phyloP scores from a whole-genome alignment of 1,284 basidiomycete species.

The Pseudozyma tsukubaensis region DNA sequence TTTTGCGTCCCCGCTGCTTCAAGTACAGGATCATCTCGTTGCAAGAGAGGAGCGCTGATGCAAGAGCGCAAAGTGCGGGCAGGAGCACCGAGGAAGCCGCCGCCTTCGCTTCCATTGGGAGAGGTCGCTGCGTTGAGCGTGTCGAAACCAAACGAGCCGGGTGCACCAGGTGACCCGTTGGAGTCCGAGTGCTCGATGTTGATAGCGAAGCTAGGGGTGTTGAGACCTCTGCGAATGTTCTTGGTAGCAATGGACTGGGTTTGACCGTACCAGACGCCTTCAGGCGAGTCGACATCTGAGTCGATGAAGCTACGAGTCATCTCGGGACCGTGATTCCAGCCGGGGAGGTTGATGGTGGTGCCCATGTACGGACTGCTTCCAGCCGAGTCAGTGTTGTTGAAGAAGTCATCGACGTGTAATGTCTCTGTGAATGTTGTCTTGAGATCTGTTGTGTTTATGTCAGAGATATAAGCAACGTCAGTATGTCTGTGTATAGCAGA shows the following conservation, averaged over 20 bases:
- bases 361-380: constrained; percentile 36
- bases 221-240: constrained; percentile 17
- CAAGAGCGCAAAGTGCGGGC: constrained; percentile 39
- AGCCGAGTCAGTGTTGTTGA: constrained; percentile 34
- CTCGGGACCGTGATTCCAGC: constrained; percentile 46
- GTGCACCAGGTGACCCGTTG: constrained; percentile 29
- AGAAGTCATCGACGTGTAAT: constrained; percentile 49
- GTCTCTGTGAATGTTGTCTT: constrained; percentile 39
- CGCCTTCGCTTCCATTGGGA: neutral
- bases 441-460: constrained; percentile 22
- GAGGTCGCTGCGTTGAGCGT: constrained; percentile 17
- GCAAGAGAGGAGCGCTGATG: constrained; percentile 49
- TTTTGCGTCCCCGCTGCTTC: constrained; percentile 27
- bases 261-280: constrained; percentile 43
- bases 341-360: constrained; percentile 47
- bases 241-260: constrained; percentile 23
- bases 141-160: constrained; percentile 12
- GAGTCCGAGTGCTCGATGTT: constrained; percentile 25
- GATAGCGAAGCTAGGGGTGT: constrained; percentile 30
- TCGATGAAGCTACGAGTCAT: constrained; percentile 19
- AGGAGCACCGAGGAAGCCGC: constrained; percentile 23
- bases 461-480: neutral
- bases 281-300: constrained; percentile 43
- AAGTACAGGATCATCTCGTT: constrained; percentile 35
- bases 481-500: too few relatives aligned